These are phyloP conservation scores for Pyrenochaeta sp. DNA, from an alignment of 2,329 filamentous ascomycete species.

Conservation along the genomic window DNA sequence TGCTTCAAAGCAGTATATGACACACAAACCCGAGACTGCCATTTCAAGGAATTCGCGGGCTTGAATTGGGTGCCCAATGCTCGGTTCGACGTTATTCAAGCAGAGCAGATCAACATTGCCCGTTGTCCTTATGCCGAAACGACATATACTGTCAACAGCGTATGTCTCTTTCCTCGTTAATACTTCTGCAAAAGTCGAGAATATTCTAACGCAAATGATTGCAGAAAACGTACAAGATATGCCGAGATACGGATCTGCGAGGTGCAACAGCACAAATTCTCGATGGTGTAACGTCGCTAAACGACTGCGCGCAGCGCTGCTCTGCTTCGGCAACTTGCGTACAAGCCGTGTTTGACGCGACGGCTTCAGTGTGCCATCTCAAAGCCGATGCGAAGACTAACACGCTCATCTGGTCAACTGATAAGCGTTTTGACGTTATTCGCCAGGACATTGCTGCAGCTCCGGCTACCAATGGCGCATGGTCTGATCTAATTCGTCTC, in stretches of 20 bases:
- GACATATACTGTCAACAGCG: constrained; percentile 23
- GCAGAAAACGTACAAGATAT: constrained; percentile 32
- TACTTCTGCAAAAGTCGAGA: no score
- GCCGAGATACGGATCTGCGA: constrained; percentile 33
- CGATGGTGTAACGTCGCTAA: constrained; percentile 15
- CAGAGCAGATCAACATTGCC: constrained; percentile 34
- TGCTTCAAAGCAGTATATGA: constrained; percentile 41
- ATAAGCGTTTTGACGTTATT: constrained; percentile 38
- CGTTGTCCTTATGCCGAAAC: constrained; percentile 30
- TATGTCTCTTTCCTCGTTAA: constrained; percentile 11
- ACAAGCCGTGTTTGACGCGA: constrained; percentile 32
- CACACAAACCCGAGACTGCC: constrained; percentile 25
- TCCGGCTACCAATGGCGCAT: constrained; percentile 27
- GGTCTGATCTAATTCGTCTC: constrained; percentile 35
- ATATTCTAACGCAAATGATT: not conserved
- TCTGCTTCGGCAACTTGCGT: constrained; percentile 26
- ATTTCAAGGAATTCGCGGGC: constrained; percentile 28
- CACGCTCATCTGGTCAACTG: constrained; percentile 37
- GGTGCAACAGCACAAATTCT: constrained; percentile 26
- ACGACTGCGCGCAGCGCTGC: constrained; percentile 34
- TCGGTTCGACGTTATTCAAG: constrained; percentile 31
- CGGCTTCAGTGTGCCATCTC: constrained; percentile 28
- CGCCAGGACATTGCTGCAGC: constrained; percentile 18
- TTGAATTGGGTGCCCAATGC: constrained; percentile 29
- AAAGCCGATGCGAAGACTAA: constrained; percentile 31